Evolutionary conservation across 164 flowering plant genomes (phyloP).

Genomic region (Piper longum): DNA sequence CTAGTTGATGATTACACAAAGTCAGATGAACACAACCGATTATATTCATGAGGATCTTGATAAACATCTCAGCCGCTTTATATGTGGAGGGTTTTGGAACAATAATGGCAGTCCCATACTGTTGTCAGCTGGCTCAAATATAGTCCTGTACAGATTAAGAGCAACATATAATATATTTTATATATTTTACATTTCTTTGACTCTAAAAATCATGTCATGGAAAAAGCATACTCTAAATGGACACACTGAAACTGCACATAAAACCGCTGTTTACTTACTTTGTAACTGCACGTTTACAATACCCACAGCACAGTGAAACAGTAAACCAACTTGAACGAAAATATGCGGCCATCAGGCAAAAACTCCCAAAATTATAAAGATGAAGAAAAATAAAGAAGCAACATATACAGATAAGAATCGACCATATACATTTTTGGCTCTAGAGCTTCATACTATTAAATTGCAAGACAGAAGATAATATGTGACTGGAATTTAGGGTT

Average conservation of each 20-base stretch:
- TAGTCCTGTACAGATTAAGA: conserved; percentile 31
- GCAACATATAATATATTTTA: not conserved
- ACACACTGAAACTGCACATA: not conserved
- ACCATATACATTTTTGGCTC: no score
- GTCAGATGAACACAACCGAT: not conserved
- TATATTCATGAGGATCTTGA: conserved; percentile 34
- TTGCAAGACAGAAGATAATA: no score
- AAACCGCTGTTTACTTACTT: not conserved
- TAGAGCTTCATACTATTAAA: no score
- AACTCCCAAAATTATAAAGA: no score
- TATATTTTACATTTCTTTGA: not conserved
- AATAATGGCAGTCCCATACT: conserved; percentile 69
- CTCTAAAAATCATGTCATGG: not conserved
- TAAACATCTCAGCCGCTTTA: conserved; percentile 55
- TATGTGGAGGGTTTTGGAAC: conserved; percentile 44
- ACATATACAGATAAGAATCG: no score
- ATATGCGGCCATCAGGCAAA: no score
- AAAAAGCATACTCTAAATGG: not conserved
- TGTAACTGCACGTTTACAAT: no score
- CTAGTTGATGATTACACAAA: not conserved
- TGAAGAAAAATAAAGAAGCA: no score
- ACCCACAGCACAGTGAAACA: no score
- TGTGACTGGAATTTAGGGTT: no score
- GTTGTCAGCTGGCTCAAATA: conserved; percentile 42
- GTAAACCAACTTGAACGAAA: no score